Percentiles rank a stretch among this genome's conserved stretches.
These are phyloP conservation scores for Trichoderma koningii DNA, from an alignment of 2,329 filamentous ascomycete species.

Conservation along the genomic window DNA sequence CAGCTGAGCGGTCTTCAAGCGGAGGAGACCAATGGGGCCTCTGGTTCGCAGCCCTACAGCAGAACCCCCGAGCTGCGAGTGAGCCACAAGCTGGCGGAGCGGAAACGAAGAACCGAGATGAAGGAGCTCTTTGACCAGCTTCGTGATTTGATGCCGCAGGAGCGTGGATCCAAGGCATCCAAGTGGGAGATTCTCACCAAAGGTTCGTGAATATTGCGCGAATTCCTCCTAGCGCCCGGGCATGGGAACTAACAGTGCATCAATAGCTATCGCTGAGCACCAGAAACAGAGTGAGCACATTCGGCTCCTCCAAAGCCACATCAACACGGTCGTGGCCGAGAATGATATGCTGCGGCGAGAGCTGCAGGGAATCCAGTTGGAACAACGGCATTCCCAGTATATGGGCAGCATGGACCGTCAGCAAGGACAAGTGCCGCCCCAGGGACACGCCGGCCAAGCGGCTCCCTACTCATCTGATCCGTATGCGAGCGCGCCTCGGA, in stretches of 20 bases:
- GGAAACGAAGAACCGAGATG: conserved; percentile 84
- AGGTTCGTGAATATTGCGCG: conserved; percentile 54
- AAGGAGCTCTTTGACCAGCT: conserved; percentile 83
- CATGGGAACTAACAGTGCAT: conserved; percentile 26
- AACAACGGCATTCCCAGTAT: conserved; percentile 47
- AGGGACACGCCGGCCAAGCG: conserved; percentile 31
- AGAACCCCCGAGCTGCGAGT: conserved; percentile 78
- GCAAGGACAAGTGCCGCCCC: conserved; percentile 32
- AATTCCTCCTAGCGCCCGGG: background rate
- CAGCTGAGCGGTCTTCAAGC: conserved; percentile 67
- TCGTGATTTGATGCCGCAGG: conserved; percentile 75
- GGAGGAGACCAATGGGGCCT: conserved; percentile 54
- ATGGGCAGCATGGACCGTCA: conserved; percentile 42
- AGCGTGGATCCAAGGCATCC: conserved; percentile 79
- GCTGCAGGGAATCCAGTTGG: conserved; percentile 50
- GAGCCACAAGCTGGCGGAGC: conserved; percentile 82
- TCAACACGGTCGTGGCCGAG: conserved; percentile 46
- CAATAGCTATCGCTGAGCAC: conserved; percentile 63
- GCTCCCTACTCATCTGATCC: conserved; percentile 37
- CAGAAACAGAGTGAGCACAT: conserved; percentile 56
- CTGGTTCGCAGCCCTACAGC: conserved; percentile 73
- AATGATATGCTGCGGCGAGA: conserved; percentile 54
- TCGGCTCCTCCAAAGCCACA: conserved; percentile 50
- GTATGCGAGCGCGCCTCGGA: conserved; percentile 43
- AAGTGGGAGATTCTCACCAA: conserved; percentile 90